A percentile compares a stretch with the other conserved stretches of the same genome.
Conservation (phyloP, 2,329 filamentous ascomycete species). For the Verticillium dahliae region DNA sequence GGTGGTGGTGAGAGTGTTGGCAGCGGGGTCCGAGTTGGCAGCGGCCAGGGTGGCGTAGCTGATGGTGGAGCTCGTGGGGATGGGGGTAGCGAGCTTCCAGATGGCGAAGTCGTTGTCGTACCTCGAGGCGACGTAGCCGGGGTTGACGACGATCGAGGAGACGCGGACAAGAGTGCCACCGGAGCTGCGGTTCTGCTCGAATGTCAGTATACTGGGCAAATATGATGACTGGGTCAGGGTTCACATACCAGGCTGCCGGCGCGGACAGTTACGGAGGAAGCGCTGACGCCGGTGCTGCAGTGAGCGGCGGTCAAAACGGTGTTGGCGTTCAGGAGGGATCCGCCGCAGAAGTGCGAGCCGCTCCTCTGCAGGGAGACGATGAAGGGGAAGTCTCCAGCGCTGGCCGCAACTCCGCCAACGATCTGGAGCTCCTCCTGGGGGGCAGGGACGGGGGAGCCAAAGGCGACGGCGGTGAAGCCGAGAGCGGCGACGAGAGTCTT, state of each 20-base stretch:
- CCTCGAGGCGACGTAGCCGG: slow-evolving; percentile 12
- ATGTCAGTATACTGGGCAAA: background rate
- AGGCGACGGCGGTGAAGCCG: background rate
- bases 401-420: slow-evolving; percentile 17
- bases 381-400: slow-evolving; percentile 22
- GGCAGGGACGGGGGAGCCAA: background rate
- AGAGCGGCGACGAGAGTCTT: background rate
- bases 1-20: slow-evolving; percentile 12
- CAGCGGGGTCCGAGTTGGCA: slow-evolving; percentile 17
- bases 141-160: slow-evolving; percentile 16
- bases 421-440: slow-evolving; percentile 8
- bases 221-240: no score
- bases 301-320: slow-evolving; percentile 25
- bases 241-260: slow-evolving; percentile 14
- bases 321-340: slow-evolving; percentile 20
- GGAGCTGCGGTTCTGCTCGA: slow-evolving; percentile 11
- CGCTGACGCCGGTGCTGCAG: slow-evolving; percentile 14
- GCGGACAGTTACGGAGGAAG: slow-evolving; percentile 16
- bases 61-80: slow-evolving; percentile 15
- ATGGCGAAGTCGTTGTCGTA: slow-evolving; percentile 21
- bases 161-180: slow-evolving; percentile 19
- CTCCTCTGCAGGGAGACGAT: slow-evolving; percentile 18
- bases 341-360: slow-evolving; percentile 19
- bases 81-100: slow-evolving; percentile 18
- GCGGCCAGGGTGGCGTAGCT: slow-evolving; percentile 17